Conservation (phyloP, 345 rosid species). For the Heritiera fomes region DNA sequence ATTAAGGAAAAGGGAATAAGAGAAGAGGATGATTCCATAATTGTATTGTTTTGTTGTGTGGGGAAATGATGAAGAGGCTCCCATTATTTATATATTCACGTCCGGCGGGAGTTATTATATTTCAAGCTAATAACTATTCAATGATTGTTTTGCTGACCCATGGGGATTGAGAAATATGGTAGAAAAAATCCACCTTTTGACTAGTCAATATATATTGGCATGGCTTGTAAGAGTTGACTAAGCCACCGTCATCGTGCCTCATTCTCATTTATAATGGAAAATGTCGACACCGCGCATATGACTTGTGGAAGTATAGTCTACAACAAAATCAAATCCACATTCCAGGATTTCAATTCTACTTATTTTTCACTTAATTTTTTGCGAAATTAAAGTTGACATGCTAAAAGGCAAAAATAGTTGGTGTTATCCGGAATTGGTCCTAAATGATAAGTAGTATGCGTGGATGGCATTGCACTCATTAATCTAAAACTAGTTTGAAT, state of each 20-base stretch:
- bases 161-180: background rate
- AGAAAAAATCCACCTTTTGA: background rate
- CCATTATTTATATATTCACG: background rate
- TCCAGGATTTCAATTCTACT: background rate
- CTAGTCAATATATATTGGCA: conserved; percentile 1
- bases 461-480: no score
- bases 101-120: background rate
- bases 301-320: background rate
- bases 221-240: conserved; percentile 19
- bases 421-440: background rate
- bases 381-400: background rate
- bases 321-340: no score
- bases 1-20: background rate
- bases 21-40: conserved; percentile 13
- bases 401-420: background rate
- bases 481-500: no score
- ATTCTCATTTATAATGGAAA: background rate
- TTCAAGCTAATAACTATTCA: no score
- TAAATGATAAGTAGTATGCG: no score
- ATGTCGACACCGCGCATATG: background rate
- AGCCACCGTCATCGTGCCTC: background rate
- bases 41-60: background rate
- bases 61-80: background rate
- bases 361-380: background rate
- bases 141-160: background rate